phyloP scores from a whole-genome alignment of 1,284 basidiomycete species.

The Cryptococcus sp. region DNA sequence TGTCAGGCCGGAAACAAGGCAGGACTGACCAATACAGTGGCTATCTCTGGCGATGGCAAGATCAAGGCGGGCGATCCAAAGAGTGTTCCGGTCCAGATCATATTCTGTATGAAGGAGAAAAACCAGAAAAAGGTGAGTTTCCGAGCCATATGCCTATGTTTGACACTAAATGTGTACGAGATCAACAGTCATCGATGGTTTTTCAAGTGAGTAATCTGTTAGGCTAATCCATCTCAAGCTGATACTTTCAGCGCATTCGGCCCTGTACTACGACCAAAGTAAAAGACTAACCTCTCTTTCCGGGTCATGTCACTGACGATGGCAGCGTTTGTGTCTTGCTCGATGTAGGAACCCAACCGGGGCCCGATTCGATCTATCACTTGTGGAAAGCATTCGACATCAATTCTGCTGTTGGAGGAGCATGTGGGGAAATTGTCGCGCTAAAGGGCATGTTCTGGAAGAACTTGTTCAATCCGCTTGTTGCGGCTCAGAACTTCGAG shows the following conservation, averaged over 20 bases:
- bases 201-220: constrained; percentile 57
- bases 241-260: constrained; percentile 32
- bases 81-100: constrained; percentile 80
- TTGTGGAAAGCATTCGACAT: constrained; percentile 97
- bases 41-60: constrained; percentile 71
- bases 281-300: constrained; percentile 5
- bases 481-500: constrained; percentile 56
- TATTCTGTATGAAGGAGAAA: constrained; percentile 79
- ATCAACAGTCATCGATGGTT: constrained; percentile 94
- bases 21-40: constrained; percentile 54
- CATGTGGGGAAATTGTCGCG: constrained; percentile 94
- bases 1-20: not conserved
- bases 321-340: constrained; percentile 91
- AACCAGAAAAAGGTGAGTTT: constrained; percentile 41
- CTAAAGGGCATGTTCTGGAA: constrained; percentile 75
- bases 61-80: constrained; percentile 66
- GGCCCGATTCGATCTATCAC: constrained; percentile 84
- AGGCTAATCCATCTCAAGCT: constrained; percentile 4
- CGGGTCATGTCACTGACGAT: constrained; percentile 27
- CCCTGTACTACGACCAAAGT: constrained; percentile 38
- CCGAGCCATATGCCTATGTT: constrained; percentile 10
- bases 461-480: constrained; percentile 75
- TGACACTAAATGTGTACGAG: constrained; percentile 19
- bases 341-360: constrained; percentile 91
- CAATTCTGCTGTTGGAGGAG: constrained; percentile 91